These are phyloP conservation scores for Fragaria nilgerrensis DNA, from an alignment of 306 rosid genomes.

Conservation along the genomic window DNA sequence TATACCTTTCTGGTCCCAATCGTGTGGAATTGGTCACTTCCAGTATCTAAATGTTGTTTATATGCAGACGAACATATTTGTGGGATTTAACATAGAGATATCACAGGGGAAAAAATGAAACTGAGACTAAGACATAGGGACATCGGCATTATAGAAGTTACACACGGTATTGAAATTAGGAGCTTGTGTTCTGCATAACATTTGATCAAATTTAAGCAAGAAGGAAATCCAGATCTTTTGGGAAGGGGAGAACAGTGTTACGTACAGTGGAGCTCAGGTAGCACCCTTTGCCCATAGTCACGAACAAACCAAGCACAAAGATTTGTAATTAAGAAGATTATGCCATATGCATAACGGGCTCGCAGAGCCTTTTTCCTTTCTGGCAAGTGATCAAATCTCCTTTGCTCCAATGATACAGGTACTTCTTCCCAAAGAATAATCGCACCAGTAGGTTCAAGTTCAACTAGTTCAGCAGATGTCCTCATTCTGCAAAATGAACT, in stretches of 20 bases:
- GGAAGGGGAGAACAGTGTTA: constrained; percentile 8
- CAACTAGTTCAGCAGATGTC: constrained; percentile 33
- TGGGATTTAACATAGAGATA: neutral
- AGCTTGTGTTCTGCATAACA: neutral
- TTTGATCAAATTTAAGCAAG: neutral
- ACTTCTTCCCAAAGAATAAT: constrained; percentile 31
- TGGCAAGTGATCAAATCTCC: constrained; percentile 33
- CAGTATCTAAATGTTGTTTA: neutral
- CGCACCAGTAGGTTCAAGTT: constrained; percentile 32
- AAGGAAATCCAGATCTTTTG: neutral
- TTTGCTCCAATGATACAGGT: constrained; percentile 29
- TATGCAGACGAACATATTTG: neutral
- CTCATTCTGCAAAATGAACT: constrained; percentile 47
- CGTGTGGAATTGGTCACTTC: neutral
- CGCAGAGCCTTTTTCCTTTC: constrained; percentile 49
- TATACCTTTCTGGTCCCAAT: neutral
- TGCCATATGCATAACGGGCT: constrained; percentile 64
- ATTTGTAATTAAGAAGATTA: constrained; percentile 61
- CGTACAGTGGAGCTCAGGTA: constrained; percentile 63
- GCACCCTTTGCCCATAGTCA: constrained; percentile 67
- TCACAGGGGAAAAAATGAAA: neutral
- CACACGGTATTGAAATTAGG: neutral
- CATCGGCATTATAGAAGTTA: neutral
- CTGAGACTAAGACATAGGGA: neutral
- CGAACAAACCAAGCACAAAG: constrained; percentile 85